Percentiles rank a stretch among this genome's conserved stretches.
These are phyloP conservation scores for Phascolomyces articulosus DNA, from an alignment of 371 early-diverging fungal genomes.

Conservation along the genomic window DNA sequence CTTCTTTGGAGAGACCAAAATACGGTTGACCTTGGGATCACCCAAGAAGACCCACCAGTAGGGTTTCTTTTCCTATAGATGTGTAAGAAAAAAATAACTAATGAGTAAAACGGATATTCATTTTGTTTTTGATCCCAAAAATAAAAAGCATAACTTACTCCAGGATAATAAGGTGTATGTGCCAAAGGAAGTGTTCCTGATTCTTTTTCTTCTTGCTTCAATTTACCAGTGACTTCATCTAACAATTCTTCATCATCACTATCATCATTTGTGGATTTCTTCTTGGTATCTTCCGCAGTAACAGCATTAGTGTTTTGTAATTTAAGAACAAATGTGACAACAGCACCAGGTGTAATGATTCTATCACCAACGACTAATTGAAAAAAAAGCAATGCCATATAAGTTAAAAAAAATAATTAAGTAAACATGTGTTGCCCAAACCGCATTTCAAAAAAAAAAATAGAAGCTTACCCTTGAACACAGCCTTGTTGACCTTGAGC, in stretches of 20 bases:
- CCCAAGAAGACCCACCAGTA: conserved; percentile 95
- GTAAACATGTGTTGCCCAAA: no score
- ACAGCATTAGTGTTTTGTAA: conserved; percentile 41
- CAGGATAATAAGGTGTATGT: conserved; percentile 73
- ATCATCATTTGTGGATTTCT: conserved; percentile 24
- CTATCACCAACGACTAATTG: conserved; percentile 83
- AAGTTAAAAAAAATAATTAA: not conserved
- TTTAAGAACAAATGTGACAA: conserved; percentile 78
- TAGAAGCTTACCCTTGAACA: conserved; percentile 64
- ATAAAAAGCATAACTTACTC: conserved; percentile 20
- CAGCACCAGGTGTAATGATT: conserved; percentile 77
- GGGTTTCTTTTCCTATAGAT: conserved; percentile 71
- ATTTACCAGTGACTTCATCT: conserved; percentile 30
- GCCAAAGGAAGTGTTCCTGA: conserved; percentile 46
- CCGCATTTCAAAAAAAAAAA: not conserved
- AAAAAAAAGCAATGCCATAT: no score
- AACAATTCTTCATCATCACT: conserved; percentile 46
- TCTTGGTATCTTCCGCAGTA: conserved; percentile 22
- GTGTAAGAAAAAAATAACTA: not conserved
- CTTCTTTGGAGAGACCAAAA: conserved; percentile 78
- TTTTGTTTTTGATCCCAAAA: no score
- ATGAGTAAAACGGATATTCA: no score
- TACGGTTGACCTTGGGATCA: conserved; percentile 81
- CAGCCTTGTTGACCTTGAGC: conserved; percentile 72
- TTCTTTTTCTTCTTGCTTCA: conserved; percentile 46